Conservation (phyloP, 768 basidiomycete species). For the Dictyophora rubrovolvata region DNA sequence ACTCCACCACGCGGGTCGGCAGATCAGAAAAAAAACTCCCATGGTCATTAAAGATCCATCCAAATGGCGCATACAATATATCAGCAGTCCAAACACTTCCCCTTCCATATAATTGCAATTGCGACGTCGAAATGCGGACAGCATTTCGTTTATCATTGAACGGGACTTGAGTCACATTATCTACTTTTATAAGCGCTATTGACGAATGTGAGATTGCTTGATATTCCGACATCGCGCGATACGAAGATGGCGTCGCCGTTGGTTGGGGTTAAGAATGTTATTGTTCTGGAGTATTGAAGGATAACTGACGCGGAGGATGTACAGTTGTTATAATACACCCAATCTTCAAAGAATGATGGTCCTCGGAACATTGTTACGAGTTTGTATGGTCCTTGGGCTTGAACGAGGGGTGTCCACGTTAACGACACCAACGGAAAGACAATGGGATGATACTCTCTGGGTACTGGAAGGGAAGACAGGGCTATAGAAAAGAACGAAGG, state of each 20-base stretch:
- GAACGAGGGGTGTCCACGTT: no score
- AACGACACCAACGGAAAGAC: no score
- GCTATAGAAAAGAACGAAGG: no score
- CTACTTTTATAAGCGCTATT: constrained; percentile 14
- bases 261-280: constrained; percentile 21
- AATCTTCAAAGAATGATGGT: not conserved
- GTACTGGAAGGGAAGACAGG: no score
- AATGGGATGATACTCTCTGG: no score
- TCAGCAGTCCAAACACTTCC: constrained; percentile 59
- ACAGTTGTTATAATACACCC: not conserved
- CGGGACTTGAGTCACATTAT: constrained; percentile 14
- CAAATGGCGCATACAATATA: constrained; percentile 50
- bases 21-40: not conserved
- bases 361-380: no score
- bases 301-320: not conserved
- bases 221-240: constrained; percentile 5
- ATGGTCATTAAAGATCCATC: not conserved
- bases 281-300: no score
- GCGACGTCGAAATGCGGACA: constrained; percentile 45
- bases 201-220: constrained; percentile 11
- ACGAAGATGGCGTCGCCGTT: constrained; percentile 45
- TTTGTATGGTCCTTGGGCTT: no score
- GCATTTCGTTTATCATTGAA: constrained; percentile 53
- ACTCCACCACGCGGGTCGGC: constrained; percentile 34
- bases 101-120: constrained; percentile 38